Evolutionary conservation across 2,329 filamentous ascomycete species (phyloP), one percentile per base, ranked within the genome.

Genomic region (Fusarium longipes): DNA sequence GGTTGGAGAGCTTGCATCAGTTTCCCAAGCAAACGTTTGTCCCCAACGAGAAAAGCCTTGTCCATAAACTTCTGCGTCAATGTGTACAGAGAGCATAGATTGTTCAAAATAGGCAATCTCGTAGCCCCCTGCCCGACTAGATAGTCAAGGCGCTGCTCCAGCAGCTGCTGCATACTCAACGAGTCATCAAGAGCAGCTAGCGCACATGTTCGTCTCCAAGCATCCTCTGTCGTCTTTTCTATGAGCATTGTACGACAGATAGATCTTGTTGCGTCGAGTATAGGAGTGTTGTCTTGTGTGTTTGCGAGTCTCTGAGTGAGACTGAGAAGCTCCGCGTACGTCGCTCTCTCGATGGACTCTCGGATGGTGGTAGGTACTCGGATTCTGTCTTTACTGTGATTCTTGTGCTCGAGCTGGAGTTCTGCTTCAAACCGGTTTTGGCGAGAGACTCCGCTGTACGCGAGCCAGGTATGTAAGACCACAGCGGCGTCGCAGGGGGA

Each of bases 191-290:
- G 32, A 1, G 51, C 51, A 18, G 42, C 51, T 15, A 54, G 25
- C 8, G 51, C 51, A 25, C 40, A 54, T 10, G 10, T 35, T 15
- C 51, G 25, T n/a, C 42, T 48, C 51, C 42, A 54, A 9, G 42
- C 51, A 6, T 3, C 17, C 1, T 24, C 24, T 10, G 40, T 54
- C 25, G 51, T 38, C 20, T 54, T 24, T 1, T 17, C 50, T 2
- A 68, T 50, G 17, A 68, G 54, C 33, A 50, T 40, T 6, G 42
- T 33, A n/a, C 48, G 65, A 8, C 64, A 68, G n/a, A 60, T 27
- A 5, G 30, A 18, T 18, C 36, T 54, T 11, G 56, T 62, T 3
- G 49, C 30, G 11, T 59, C 51, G 4, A 54, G 43, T 5, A 68
- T 48, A 6, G 52, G 29, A 12, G 65, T 45, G 6, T 17, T 18